Evolutionary conservation across 345 rosid genomes (phyloP), one percentile per base, ranked within the genome.

Genomic region (Eucalyptus sp.): DNA sequence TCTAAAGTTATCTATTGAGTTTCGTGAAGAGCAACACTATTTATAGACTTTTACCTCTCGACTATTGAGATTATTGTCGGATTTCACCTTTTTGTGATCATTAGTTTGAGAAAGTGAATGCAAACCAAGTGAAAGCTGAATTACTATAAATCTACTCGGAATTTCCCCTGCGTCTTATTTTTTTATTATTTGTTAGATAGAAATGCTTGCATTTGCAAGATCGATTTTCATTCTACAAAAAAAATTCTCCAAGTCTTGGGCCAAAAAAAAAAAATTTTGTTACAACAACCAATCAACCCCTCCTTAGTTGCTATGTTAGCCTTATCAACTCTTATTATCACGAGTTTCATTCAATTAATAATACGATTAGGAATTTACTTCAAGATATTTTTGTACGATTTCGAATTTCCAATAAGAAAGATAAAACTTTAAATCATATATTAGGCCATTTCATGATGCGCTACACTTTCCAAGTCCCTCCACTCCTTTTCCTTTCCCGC

Each of bases 31-130:
- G 4, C 7, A 33, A 5, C 80, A 17, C 43, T 10, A 17, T 68
- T 7, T 33, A 33, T 2, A 33, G 1, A 33, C 7, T 33, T 10
- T 68, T 68, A 17, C 1, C 1, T 31, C 24, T 18, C 18, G 10
- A 52, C 56, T 18, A 52, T 52, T 7, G 56, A 52, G 56, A 52
- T 7, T 52, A 52, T 0, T 7, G 24, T 52, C 1, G 14, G 4
- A 66, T n/a, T 66, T 15, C 10, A 66, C 2, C 1, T 9, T n/a
- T 68, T 5, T 3, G 24, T 8, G 4, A 8, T 5, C 0, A 13
- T 17, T 8, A 31, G 22, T 8, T 0, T 0, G 0, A 68, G 7
- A 62, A 33, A 33, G 3, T 68, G 7, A 4, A 33, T 0, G 2
- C 17, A 68, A 13, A 20, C 13, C 2, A 68, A 31, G 7, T 16